A percentile compares a stretch with the other conserved stretches of the same genome.
phyloP scores from a whole-genome alignment of 495 filamentous ascomycete species.

The Platismatia glauca region DNA sequence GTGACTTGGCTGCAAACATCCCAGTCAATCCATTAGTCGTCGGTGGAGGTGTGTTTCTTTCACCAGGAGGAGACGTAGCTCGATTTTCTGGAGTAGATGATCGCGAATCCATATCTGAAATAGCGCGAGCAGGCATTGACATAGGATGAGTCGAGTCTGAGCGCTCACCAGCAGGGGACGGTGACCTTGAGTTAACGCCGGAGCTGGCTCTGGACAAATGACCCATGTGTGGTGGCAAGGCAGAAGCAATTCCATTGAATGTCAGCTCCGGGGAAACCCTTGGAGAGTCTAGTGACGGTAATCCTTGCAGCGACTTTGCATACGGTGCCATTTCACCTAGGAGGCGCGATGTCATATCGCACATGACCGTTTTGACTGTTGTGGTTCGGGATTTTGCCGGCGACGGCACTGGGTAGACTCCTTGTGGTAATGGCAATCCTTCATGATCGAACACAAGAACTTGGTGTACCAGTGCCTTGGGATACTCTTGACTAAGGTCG shows the following conservation, averaged over 20 bases:
- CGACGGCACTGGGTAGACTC: slow-evolving; percentile 64
- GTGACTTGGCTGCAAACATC: slow-evolving; percentile 5
- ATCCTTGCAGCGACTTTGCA: slow-evolving; percentile 73
- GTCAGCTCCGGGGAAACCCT: slow-evolving; percentile 30
- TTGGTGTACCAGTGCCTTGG: slow-evolving; percentile 67
- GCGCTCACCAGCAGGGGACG: slow-evolving; percentile 14
- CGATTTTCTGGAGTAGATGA: slow-evolving; percentile 46
- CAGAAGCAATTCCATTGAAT: slow-evolving; percentile 13
- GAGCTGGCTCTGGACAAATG: slow-evolving; percentile 10
- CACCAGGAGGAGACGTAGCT: slow-evolving; percentile 37
- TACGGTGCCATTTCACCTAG: slow-evolving; percentile 81
- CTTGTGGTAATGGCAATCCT: slow-evolving; percentile 36
- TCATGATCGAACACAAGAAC: slow-evolving; percentile 70
- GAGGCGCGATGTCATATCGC: slow-evolving; percentile 76
- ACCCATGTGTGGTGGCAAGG: slow-evolving; percentile 15
- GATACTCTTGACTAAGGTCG: slow-evolving; percentile 60
- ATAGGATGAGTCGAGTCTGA: slow-evolving; percentile 47
- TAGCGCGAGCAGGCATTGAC: slow-evolving; percentile 64
- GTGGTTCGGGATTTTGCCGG: slow-evolving; percentile 62
- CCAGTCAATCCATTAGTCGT: slow-evolving; percentile 53
- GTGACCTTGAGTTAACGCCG: slow-evolving; percentile 12
- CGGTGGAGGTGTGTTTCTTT: slow-evolving; percentile 48
- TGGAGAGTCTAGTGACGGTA: slow-evolving; percentile 73
- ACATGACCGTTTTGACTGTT: slow-evolving; percentile 92
- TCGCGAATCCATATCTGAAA: slow-evolving; percentile 43